A percentile compares a stretch with the other conserved stretches of the same genome.
These are phyloP conservation scores for Anthracocystis walkeri DNA, from an alignment of 1,284 basidiomycete genomes.

Conservation along the genomic window DNA sequence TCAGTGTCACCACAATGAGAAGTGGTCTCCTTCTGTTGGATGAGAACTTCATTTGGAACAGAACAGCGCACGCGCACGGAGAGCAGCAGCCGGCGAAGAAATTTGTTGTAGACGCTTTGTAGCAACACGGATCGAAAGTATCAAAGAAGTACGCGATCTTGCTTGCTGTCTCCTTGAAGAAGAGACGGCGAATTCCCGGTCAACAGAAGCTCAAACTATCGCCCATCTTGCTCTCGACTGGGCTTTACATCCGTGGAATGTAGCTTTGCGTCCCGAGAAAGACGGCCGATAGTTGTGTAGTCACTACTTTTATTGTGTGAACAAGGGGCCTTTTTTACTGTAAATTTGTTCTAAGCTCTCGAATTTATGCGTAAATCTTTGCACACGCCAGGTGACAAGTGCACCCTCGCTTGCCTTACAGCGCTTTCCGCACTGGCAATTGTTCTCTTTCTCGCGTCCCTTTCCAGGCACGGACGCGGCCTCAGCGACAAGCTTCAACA, in stretches of 20 bases:
- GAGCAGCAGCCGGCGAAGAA: not conserved
- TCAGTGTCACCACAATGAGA: not conserved
- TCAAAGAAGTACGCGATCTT: not conserved
- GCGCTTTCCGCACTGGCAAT: too few species aligned
- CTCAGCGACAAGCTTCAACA: too few species aligned
- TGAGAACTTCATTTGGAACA: not conserved
- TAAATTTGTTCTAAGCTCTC: too few species aligned
- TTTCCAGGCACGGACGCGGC: too few species aligned
- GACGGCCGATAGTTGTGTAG: not conserved
- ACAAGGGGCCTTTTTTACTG: too few species aligned
- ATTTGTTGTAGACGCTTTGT: not conserved
- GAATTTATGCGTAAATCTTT: too few species aligned
- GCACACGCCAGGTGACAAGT: too few species aligned
- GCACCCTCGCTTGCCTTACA: too few species aligned
- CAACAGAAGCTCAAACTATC: constrained; percentile 1
- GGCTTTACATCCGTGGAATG: not conserved
- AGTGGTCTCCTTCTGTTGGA: not conserved
- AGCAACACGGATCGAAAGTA: not conserved
- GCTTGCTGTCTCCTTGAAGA: not conserved
- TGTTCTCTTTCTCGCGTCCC: too few species aligned
- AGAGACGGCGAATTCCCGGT: not conserved
- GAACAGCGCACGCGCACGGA: not conserved
- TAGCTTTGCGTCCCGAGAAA: not conserved
- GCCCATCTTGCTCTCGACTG: not conserved
- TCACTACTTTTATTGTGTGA: too few species aligned